Base-by-base conservation (phyloP, 495 filamentous ascomycete genomes). In the Pyrenula massariospora region DNA sequence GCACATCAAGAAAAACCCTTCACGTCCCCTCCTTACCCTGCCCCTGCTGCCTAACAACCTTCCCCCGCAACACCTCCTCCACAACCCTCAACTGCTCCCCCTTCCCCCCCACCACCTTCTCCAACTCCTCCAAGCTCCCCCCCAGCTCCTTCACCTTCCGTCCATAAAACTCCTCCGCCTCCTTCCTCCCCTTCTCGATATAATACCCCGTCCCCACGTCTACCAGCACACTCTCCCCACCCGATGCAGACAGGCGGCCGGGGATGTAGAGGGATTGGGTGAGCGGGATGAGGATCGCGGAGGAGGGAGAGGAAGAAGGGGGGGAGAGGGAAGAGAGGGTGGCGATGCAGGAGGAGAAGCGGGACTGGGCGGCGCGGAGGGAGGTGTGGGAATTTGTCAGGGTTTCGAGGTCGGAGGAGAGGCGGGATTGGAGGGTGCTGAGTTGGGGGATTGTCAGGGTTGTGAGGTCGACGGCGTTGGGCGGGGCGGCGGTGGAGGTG, bases 151-250 rank as follows among this genome's bases (percentile, higher is more conserved):
- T 86, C 5, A 96, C 80, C 70, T 97, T 98, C 22, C 70, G 74
- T 19, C 85, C 78, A 66, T 98, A 98, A 63, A 97, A 98, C 52
- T 84, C 81, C 25, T 77, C 77, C 0, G 93, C 94, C 58, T 88
- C 88, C 51, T 80, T 79, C 2, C 65, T 47, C 58, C 87, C 86
- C 81, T 98, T 98, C 73, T 97, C 93, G 56, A 97, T 87, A 67
- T 89, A 96, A 68, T 93, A 98, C 2, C 93, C 93, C 0, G 93
- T 98, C 15, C 93, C 93, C 19, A 98, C 86, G 74, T 98, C 93
- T 22, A 98, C 90, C 50, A 98, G 77, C 11, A 97, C 91, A 58
- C 84, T 85, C 57, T 87, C 81, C 10, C 86, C 80, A 68, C 85
- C 81, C 25, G 89, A 77, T 42, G 31, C 5, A 8, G 15, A 15